A percentile compares a stretch with the other conserved stretches of the same genome.
Evolutionary conservation across 345 rosid genomes (phyloP).

Genomic region (Odontarrhena argentea): DNA sequence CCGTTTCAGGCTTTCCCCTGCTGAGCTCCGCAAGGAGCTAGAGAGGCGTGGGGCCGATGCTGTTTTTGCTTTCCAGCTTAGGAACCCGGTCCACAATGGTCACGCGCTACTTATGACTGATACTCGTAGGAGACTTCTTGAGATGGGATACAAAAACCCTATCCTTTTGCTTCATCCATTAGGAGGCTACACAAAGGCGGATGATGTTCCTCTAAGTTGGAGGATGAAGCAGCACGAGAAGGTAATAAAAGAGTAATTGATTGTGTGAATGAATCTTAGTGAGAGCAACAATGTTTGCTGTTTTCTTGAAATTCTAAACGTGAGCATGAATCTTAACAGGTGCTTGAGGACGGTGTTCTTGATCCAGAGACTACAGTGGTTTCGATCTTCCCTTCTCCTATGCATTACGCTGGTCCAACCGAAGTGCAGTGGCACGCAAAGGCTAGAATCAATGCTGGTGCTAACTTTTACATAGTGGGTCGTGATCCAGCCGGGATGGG

Average conservation of each 20-base stretch:
- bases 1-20: slow-evolving; percentile 84
- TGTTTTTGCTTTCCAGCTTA: slow-evolving; percentile 96
- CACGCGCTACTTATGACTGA: slow-evolving; percentile 97
- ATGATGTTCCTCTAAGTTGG: slow-evolving; percentile 98
- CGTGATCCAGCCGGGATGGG: slow-evolving; percentile 99
- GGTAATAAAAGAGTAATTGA: slow-evolving; percentile 46
- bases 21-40: slow-evolving; percentile 76
- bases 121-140: slow-evolving; percentile 87
- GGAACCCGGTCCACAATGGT: slow-evolving; percentile 98
- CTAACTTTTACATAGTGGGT: slow-evolving; percentile 98
- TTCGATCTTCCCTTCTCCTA: slow-evolving; percentile 97
- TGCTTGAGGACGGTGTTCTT: slow-evolving; percentile 94
- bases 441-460: slow-evolving; percentile 97
- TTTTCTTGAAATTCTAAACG: slow-evolving; percentile 8
- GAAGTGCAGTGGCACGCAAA: slow-evolving; percentile 99
- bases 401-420: slow-evolving; percentile 99
- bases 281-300: background rate
- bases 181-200: slow-evolving; percentile 96
- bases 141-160: slow-evolving; percentile 95
- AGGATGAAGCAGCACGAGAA: slow-evolving; percentile 97
- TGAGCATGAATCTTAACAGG: slow-evolving; percentile 49
- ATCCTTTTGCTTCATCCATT: slow-evolving; percentile 92
- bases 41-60: slow-evolving; percentile 91
- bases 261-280: background rate
- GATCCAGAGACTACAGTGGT: slow-evolving; percentile 98